Conservation (phyloP, 1,139 yeast genomes). For the Debaryomycetaceae sp. region DNA sequence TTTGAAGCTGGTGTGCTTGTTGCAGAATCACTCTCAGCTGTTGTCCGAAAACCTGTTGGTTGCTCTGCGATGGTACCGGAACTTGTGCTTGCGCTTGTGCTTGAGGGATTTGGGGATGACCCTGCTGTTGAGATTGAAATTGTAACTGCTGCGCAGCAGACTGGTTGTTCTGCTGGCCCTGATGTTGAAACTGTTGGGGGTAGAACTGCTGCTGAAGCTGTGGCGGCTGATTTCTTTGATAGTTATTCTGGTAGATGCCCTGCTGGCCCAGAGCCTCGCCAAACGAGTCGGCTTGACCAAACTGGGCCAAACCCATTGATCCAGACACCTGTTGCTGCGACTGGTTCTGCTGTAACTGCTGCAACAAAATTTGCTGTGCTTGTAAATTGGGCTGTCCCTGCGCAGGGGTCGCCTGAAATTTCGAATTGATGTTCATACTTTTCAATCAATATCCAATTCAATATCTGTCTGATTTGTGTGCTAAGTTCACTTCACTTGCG, state of each 20-base stretch:
- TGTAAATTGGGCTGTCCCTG: slow-evolving; percentile 35
- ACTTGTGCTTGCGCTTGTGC: slow-evolving; percentile 13
- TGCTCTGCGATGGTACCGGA: slow-evolving; percentile 13
- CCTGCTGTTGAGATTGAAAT: slow-evolving; percentile 19
- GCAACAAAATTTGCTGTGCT: slow-evolving; percentile 44
- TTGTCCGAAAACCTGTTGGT: slow-evolving; percentile 16
- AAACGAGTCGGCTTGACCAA: slow-evolving; percentile 19
- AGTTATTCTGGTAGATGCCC: slow-evolving; percentile 28
- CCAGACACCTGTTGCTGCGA: slow-evolving; percentile 14
- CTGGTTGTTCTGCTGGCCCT: slow-evolving; percentile 8
- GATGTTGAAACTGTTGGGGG: slow-evolving; percentile 20
- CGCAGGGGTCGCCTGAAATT: slow-evolving; percentile 27
- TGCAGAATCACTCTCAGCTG: slow-evolving; percentile 15
- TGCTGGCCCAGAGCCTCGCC: slow-evolving; percentile 29
- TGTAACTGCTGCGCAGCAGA: slow-evolving; percentile 23
- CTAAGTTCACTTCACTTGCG: neutral
- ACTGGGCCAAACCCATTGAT: slow-evolving; percentile 13
- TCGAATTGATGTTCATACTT: slow-evolving; percentile 26
- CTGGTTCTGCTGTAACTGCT: slow-evolving; percentile 43
- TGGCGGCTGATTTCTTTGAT: slow-evolving; percentile 27
- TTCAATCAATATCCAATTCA: neutral
- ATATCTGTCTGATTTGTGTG: too few relatives aligned
- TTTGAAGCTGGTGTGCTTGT: slow-evolving; percentile 22
- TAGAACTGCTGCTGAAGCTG: slow-evolving; percentile 21
- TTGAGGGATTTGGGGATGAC: slow-evolving; percentile 1